Evolutionary conservation across 169 alveolate genomes (phyloP), one percentile per base, ranked within the genome.

Genomic region (Eimeria sp.): DNA sequence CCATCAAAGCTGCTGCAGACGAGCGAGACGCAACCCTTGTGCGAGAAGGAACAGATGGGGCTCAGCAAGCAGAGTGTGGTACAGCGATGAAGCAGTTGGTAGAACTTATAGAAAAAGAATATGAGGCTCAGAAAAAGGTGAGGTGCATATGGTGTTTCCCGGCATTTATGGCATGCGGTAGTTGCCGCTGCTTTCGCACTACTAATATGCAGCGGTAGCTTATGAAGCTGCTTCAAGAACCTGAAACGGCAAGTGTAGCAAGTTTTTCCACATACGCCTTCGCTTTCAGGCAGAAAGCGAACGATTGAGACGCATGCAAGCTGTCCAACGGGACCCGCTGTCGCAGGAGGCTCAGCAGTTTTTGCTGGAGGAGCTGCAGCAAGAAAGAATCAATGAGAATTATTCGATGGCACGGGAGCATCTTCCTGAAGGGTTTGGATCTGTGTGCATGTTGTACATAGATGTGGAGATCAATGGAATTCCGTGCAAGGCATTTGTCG

Each of bases 401-500:
- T 91, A 83, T 73, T 43, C 80, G n/a, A 63, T 95, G 73, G 97
- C 97, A 11, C 89, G 91, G 25, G 97, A 95, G 89, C 95, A 95
- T 67, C 49, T 95, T 84, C 97, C 97, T n/a, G 97, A 95, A 58
- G 91, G 96, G 16, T 95, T 95, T 73, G 97, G 97, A 20, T 97
- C 96, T 40, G 99, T 98, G 18, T 97, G 96, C 89, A 99, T 99
- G 99, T 97, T 99, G 73, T 99, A 98, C 97, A 97, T 99, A 76
- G 98, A 98, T 75, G 97, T 98, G 45, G 99, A 98, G 89, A 97
- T 99, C 63, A 99, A 99, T 97, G 98, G 98, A 40, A 98, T 97
- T 6, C 98, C 97, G 51, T 95, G 99, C 43, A 97, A 98, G 76
- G 99, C 99, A 22, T 98, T 99, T 80, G 99, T 99, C 22, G 99